These are phyloP conservation scores for Aspergillus sp. DNA, from an alignment of 2,329 filamentous ascomycete species.

Conservation along the genomic window DNA sequence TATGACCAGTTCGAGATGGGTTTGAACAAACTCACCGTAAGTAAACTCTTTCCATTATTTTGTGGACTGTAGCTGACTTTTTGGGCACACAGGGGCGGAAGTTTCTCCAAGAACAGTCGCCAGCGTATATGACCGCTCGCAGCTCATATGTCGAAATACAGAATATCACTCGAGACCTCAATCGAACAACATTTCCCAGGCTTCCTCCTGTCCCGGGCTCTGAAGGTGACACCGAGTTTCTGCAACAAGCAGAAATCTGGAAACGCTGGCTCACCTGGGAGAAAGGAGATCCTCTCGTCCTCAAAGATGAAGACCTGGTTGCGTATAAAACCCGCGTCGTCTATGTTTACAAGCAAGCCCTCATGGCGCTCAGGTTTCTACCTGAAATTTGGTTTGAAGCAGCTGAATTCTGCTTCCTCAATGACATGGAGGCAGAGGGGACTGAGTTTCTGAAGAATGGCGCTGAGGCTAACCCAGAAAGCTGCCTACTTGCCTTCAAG, in stretches of 20 bases:
- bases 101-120: slow-evolving; percentile 89
- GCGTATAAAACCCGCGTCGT: slow-evolving; percentile 78
- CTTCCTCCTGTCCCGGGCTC: slow-evolving; percentile 84
- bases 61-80: slow-evolving; percentile 13
- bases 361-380: slow-evolving; percentile 93
- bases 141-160: slow-evolving; percentile 89
- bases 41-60: not conserved
- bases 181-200: slow-evolving; percentile 76
- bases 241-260: slow-evolving; percentile 85
- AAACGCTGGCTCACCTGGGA: slow-evolving; percentile 95
- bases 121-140: slow-evolving; percentile 94
- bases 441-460: slow-evolving; percentile 81
- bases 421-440: slow-evolving; percentile 72
- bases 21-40: slow-evolving; percentile 86
- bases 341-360: slow-evolving; percentile 89
- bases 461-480: slow-evolving; percentile 89
- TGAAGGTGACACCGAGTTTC: slow-evolving; percentile 82
- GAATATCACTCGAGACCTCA: slow-evolving; percentile 78
- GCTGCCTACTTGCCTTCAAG: slow-evolving; percentile 85
- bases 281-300: slow-evolving; percentile 85
- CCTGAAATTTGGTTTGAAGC: slow-evolving; percentile 96
- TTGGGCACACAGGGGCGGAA: slow-evolving; percentile 73
- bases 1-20: slow-evolving; percentile 96
- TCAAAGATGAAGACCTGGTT: slow-evolving; percentile 78
- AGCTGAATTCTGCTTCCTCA: slow-evolving; percentile 87